phyloP scores from a whole-genome alignment of 805 yeast genomes.

The Metschnikowia henanensis region DNA sequence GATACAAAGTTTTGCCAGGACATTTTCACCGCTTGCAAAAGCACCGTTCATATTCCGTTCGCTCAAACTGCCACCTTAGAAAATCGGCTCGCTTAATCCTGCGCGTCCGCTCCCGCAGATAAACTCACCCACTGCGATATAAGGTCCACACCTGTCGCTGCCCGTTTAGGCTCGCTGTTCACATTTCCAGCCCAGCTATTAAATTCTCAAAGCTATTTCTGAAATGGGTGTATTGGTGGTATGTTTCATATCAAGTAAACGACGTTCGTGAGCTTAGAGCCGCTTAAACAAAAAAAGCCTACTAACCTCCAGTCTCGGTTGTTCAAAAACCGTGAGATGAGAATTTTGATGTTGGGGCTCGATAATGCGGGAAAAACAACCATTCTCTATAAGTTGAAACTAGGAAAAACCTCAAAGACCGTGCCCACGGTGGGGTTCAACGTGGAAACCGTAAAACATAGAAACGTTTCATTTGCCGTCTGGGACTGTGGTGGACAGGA shows the following conservation, averaged over 20 bases:
- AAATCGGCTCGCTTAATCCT: not conserved
- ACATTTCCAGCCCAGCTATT: not conserved
- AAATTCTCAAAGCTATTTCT: not conserved
- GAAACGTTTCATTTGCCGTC: slow-evolving; percentile 93
- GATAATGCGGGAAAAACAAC: slow-evolving; percentile 99
- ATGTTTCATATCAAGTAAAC: no score
- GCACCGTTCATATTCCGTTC: no score
- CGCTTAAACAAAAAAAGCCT: no score
- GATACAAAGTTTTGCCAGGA: no score
- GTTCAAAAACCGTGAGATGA: slow-evolving; percentile 88
- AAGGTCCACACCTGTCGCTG: not conserved
- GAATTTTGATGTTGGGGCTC: slow-evolving; percentile 86
- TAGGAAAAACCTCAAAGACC: slow-evolving; percentile 95
- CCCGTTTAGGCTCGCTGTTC: not conserved
- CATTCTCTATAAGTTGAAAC: slow-evolving; percentile 88
- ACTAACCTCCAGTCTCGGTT: slow-evolving; percentile 34
- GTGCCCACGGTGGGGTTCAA: slow-evolving; percentile 97
- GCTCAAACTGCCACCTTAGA: no score
- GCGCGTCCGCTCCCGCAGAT: no score
- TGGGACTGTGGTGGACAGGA: slow-evolving; percentile 99
- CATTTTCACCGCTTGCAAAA: no score
- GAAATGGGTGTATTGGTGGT: slow-evolving; percentile 24
- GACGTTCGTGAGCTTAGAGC: no score
- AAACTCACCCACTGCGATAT: not conserved
- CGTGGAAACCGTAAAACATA: slow-evolving; percentile 96